Evolutionary conservation across 208 protist genomes (phyloP).

Genomic region (Acanthamoeba royreba): DNA sequence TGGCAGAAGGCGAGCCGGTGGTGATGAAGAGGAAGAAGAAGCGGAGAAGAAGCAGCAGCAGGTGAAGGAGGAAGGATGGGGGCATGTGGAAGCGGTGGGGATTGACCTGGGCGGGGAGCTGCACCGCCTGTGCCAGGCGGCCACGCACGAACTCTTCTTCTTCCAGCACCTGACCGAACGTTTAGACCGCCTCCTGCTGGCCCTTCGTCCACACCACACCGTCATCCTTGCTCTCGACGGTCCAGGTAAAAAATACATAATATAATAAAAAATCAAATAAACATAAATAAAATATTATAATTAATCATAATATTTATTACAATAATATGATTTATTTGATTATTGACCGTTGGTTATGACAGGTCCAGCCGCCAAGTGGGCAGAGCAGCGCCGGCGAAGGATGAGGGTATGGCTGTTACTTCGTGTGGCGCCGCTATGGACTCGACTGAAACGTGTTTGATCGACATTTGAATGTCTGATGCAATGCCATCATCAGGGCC

Average conservation of each 20-base stretch:
- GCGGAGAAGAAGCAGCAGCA: too few species aligned
- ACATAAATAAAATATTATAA: too few species aligned
- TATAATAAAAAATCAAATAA: neutral
- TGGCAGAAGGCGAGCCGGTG: too few species aligned
- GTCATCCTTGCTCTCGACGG: neutral
- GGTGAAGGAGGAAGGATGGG: neutral
- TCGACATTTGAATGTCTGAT: neutral
- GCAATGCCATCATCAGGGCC: neutral
- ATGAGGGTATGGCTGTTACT: neutral
- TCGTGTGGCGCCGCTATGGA: too few species aligned
- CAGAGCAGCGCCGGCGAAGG: neutral
- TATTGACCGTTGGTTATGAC: neutral
- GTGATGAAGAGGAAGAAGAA: too few species aligned
- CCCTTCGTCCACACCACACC: neutral
- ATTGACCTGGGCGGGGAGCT: neutral
- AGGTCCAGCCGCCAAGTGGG: slow-evolving; percentile 33
- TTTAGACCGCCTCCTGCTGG: neutral
- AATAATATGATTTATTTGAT: neutral
- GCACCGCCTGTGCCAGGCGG: neutral
- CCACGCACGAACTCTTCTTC: slow-evolving; percentile 18
- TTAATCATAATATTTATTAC: neutral
- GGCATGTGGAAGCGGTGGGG: neutral
- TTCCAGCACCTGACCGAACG: neutral
- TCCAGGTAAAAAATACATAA: neutral
- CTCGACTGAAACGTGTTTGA: neutral